These are phyloP conservation scores for Aspergillus nidulans DNA, from an alignment of 495 filamentous ascomycete genomes.

Conservation along the genomic window DNA sequence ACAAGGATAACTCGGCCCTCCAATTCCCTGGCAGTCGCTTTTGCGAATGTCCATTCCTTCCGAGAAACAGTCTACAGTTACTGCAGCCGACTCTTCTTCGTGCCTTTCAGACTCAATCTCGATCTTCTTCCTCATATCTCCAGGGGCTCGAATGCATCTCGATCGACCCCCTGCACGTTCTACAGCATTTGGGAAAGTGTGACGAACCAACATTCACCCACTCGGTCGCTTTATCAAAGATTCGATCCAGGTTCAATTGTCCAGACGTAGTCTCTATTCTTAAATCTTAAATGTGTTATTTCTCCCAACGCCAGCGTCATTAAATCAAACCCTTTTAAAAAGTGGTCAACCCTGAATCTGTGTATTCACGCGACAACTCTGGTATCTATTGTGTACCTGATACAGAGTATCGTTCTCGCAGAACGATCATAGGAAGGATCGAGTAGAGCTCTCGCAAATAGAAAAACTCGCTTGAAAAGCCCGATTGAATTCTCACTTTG, in stretches of 20 bases:
- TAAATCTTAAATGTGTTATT: conserved; percentile 16
- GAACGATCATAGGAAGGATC: too few relatives aligned
- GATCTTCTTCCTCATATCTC: neutral
- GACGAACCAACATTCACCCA: conserved; percentile 13
- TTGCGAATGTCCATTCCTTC: neutral
- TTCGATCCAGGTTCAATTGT: conserved; percentile 18
- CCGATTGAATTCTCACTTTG: too few relatives aligned
- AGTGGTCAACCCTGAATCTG: too few relatives aligned
- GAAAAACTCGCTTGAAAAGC: too few relatives aligned
- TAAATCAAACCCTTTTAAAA: too few relatives aligned
- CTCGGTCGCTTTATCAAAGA: conserved; percentile 19
- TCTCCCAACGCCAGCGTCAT: conserved; percentile 11
- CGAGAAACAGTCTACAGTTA: neutral
- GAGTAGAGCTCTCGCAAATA: too few relatives aligned
- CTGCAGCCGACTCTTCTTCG: neutral
- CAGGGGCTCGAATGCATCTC: neutral
- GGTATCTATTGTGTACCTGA: too few relatives aligned
- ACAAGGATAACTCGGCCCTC: neutral
- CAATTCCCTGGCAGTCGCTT: neutral
- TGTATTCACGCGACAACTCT: too few relatives aligned
- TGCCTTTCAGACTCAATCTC: neutral
- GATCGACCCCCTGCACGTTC: conserved; percentile 5
- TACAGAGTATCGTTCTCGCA: too few relatives aligned
- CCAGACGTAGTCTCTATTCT: conserved; percentile 14
- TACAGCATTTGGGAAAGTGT: conserved; percentile 2